phyloP scores from a whole-genome alignment of 768 basidiomycete genomes.

The Auricularia sp. region DNA sequence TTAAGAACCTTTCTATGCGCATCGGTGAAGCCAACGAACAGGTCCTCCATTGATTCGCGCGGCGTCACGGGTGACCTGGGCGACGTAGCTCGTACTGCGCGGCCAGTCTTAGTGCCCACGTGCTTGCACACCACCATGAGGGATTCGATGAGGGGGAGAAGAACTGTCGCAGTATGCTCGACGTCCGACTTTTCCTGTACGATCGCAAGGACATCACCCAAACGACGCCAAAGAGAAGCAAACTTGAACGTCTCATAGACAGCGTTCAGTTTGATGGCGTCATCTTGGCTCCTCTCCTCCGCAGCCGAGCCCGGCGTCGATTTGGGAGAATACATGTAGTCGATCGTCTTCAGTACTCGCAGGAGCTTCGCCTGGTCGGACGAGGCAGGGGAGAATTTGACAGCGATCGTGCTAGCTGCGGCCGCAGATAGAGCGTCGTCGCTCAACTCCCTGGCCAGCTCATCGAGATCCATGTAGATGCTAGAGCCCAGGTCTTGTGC shows the following conservation, averaged over 20 bases:
- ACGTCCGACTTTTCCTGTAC: conserved; percentile 73
- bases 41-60: conserved; percentile 70
- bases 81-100: conserved; percentile 46
- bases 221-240: conserved; percentile 74
- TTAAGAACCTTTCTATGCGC: conserved; percentile 89
- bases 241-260: conserved; percentile 92
- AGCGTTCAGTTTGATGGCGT: conserved; percentile 65
- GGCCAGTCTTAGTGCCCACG: conserved; percentile 46
- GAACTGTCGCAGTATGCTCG: conserved; percentile 83
- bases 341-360: conserved; percentile 91
- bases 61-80: conserved; percentile 40
- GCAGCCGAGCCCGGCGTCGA: conserved; percentile 25
- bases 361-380: conserved; percentile 95
- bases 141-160: conserved; percentile 90
- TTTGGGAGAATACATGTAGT: conserved; percentile 81
- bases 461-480: conserved; percentile 67
- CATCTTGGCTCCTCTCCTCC: conserved; percentile 33
- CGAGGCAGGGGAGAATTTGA: conserved; percentile 88
- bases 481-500: conserved; percentile 80
- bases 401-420: conserved; percentile 58
- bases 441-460: conserved; percentile 50
- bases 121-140: conserved; percentile 99
- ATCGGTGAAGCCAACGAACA: conserved; percentile 90
- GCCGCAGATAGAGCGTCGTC: conserved; percentile 41
- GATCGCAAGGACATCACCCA: conserved; percentile 79